Base-by-base conservation (phyloP, 83 land plant species). In the Thuja plicata region DNA sequence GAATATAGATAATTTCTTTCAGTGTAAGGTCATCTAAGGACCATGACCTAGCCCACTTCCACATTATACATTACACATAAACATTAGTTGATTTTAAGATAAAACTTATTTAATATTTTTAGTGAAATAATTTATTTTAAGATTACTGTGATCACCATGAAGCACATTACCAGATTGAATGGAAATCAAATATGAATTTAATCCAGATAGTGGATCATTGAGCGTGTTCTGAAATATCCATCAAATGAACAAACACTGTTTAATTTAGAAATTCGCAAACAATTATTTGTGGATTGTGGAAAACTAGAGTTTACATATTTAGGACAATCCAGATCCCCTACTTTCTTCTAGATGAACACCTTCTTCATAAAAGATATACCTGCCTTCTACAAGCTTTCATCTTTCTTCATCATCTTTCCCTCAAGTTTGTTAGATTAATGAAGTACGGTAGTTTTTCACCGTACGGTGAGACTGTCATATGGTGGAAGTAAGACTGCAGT, bases 251-350 rank as follows among this genome's bases (percentile, higher is more conserved):
- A n/a, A n/a, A n/a, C n/a, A n/a, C n/a, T n/a, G n/a, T n/a, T n/a
- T n/a, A n/a, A n/a, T n/a, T n/a, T n/a, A n/a, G n/a, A n/a, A n/a
- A n/a, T n/a, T n/a, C n/a, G n/a, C n/a, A n/a, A n/a, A n/a, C n/a
- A n/a, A n/a, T n/a, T n/a, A n/a, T n/a, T n/a, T n/a, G n/a, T n/a
- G n/a, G n/a, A n/a, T n/a, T n/a, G n/a, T n/a, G n/a, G n/a, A n/a
- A n/a, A n/a, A n/a, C n/a, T 81, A 45, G 30, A 38, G 84, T 43
- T 8, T 43, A 81, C 84, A 50, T 82, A n/a, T 82, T 82, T 45
- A 46, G 85, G 85, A 82, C 34, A 52, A 82, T 41, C 12, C 35
- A 71, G 35, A 24, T 82, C 52, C 27, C 52, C 85, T 80, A n/a
- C 46, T 27, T 46, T 46, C 24, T 82, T 82, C 85, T 52, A 82